phyloP scores from a whole-genome alignment of 116 monocot genomes.

The Zostera marina region DNA sequence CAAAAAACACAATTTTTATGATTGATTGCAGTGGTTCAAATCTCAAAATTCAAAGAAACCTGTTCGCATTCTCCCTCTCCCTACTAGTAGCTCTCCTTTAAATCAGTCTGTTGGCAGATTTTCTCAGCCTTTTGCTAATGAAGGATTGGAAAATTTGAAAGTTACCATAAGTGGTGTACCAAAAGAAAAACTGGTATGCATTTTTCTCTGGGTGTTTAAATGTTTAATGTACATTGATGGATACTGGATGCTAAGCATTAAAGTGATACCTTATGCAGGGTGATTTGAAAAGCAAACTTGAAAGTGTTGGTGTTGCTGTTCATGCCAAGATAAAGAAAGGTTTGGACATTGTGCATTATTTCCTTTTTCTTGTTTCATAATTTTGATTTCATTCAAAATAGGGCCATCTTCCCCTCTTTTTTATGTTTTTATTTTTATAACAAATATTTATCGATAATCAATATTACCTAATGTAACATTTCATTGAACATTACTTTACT shows the following conservation, averaged over 20 bases:
- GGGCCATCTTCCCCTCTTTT: not conserved
- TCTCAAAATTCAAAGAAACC: constrained; percentile 68
- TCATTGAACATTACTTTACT: not conserved
- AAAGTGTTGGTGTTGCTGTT: constrained; percentile 44
- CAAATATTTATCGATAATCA: not conserved
- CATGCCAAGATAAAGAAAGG: constrained; percentile 70
- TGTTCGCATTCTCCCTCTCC: constrained; percentile 44
- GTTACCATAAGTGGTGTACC: constrained; percentile 47
- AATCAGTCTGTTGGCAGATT: constrained; percentile 4
- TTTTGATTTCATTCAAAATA: not conserved
- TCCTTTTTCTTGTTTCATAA: constrained; percentile 1
- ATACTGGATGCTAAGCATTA: constrained; percentile 1
- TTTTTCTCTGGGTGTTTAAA: not conserved
- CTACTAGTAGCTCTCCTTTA: constrained; percentile 23
- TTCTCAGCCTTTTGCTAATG: constrained; percentile 23
- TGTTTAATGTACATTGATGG: not conserved
- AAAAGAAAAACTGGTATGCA: constrained; percentile 21
- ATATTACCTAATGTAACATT: not conserved
- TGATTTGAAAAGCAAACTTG: constrained; percentile 49
- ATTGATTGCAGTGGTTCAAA: constrained; percentile 76
- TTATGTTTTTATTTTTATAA: not conserved
- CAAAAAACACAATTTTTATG: constrained; percentile 1
- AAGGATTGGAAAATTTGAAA: constrained; percentile 44
- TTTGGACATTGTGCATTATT: constrained; percentile 2
- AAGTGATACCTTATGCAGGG: constrained; percentile 18